Conservation (phyloP, 1,139 yeast genomes). For the Arxiozyma bovina region DNA sequence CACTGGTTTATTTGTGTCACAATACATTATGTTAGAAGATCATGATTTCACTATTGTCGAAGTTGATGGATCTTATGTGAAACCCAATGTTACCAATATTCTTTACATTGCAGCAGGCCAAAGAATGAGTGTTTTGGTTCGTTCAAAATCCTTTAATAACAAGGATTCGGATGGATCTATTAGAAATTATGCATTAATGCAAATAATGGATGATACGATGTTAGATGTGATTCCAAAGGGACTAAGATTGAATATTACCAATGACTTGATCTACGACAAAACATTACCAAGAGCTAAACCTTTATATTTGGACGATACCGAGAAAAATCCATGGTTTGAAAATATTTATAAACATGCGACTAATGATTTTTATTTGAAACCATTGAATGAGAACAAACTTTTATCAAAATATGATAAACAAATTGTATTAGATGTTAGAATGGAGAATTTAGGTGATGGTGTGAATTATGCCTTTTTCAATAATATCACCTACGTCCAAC, state of each 20-base stretch:
- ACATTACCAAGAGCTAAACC: constrained; percentile 29
- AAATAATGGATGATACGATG: constrained; percentile 55
- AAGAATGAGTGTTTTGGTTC: constrained; percentile 54
- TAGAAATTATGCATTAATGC: constrained; percentile 54
- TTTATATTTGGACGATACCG: not conserved
- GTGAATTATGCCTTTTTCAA: constrained; percentile 70
- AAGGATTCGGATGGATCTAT: constrained; percentile 28
- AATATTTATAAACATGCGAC: constrained; percentile 27
- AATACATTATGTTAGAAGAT: constrained; percentile 57
- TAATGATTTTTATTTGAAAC: constrained; percentile 51
- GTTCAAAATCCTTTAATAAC: constrained; percentile 36
- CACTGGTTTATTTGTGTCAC: constrained; percentile 65
- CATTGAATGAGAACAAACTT: constrained; percentile 37
- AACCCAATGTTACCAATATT: constrained; percentile 48
- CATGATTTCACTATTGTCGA: constrained; percentile 62
- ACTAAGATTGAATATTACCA: constrained; percentile 46
- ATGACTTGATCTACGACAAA: constrained; percentile 44
- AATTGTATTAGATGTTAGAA: constrained; percentile 49
- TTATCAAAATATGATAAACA: constrained; percentile 53
- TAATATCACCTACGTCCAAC: constrained; percentile 51
- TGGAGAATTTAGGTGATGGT: constrained; percentile 67
- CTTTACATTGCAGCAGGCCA: constrained; percentile 64
- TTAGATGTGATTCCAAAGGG: constrained; percentile 52
- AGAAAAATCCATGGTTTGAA: constrained; percentile 6
- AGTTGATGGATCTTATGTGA: constrained; percentile 61